phyloP scores from a whole-genome alignment of 2,329 filamentous ascomycete genomes.

The Penicillium sp. region DNA sequence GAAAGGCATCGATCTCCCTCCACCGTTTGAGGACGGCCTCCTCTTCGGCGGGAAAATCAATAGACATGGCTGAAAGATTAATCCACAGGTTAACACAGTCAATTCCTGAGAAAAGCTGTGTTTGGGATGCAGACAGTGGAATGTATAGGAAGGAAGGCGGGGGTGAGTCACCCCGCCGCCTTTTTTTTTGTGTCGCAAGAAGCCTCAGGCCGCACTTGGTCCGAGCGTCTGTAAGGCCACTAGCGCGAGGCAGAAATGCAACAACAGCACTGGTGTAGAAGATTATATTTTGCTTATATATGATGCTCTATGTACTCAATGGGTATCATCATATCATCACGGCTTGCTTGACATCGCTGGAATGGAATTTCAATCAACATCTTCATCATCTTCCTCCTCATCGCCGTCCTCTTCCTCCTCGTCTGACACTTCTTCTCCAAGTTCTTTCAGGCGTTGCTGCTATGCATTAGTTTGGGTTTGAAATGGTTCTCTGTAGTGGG shows the following conservation, averaged over 20 bases:
- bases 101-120: constrained; percentile 3
- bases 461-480: constrained; percentile 34
- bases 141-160: not conserved
- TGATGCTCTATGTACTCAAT: constrained; percentile 11
- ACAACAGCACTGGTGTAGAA: not conserved
- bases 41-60: constrained; percentile 91
- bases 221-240: constrained; percentile 6
- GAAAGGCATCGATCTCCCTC: constrained; percentile 89
- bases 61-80: constrained; percentile 60
- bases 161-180: constrained; percentile 15
- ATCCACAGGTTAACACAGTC: constrained; percentile 7
- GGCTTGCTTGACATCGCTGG: not conserved
- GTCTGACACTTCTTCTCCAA: constrained; percentile 71
- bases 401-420: constrained; percentile 65
- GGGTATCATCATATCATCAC: constrained; percentile 13
- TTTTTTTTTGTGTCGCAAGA: constrained; percentile 9
- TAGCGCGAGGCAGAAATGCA: not conserved
- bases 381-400: constrained; percentile 47
- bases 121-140: not conserved
- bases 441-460: constrained; percentile 57
- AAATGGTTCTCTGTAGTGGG: not conserved
- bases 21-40: constrained; percentile 78
- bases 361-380: constrained; percentile 18
- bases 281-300: not conserved
- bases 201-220: not conserved